Base-by-base conservation (phyloP, 495 filamentous ascomycete species). In the Paragyromitra xinjiangensis region DNA sequence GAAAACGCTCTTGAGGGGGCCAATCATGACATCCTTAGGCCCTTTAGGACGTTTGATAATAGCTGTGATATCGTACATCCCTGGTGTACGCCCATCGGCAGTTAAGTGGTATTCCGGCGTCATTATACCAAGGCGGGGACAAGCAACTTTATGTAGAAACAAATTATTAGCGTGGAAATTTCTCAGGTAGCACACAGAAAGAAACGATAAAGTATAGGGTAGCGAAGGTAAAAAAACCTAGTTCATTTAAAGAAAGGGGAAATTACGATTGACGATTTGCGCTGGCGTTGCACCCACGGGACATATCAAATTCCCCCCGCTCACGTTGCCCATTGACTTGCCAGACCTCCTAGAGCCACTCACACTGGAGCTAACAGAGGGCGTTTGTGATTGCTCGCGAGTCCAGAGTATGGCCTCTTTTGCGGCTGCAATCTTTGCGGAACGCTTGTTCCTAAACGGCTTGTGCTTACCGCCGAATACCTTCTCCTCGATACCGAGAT, bases 401-500 rank as follows among this genome's bases (percentile, higher is more conserved):
- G 81, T 72, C 66, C 71, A 82, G 26, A 77, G 68, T 7, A 82
- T 75, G 39, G 80, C 80, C 19, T 42, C 76, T 56, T 81, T 82
- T n/a, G 80, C 80, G 3, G 80, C 80, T 12, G 78, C 80, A 19
- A 72, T 45, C 40, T 77, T 79, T 39, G 80, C 80, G 40, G 64
- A 75, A 22, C 78, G 81, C 50, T 82, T 82, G 24, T 73, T 82
- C 39, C 69, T 79, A 51, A 77, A 82, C 44, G 77, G 72, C 22
- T n/a, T 69, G 22, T 79, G 68, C 29, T 81, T 82, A n/a, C 73
- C 68, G 26, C 80, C 80, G n/a, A 82, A 82, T 24, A 77, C 75
- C 42, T 62, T 63, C 11, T 73, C 65, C 50, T 81, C 71, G 34
- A 80, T 29, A 42, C 71, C 78, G 3, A 66, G 65, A 79, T 42